Conservation (phyloP, 768 basidiomycete species). For the Porpolomopsis calyptriformis region DNA sequence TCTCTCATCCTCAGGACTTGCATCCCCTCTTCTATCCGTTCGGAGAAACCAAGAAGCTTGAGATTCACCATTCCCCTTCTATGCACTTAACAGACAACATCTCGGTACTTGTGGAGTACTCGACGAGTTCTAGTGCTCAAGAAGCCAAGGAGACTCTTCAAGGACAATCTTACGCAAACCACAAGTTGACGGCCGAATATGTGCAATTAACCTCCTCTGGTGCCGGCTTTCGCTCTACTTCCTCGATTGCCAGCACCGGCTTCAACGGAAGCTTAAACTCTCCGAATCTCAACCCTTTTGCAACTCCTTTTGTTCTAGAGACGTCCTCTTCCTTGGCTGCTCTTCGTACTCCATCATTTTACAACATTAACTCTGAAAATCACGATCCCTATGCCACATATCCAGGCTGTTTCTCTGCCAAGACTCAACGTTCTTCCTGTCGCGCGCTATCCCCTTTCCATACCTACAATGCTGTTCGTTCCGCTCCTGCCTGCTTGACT, state of each 20-base stretch:
- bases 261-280: background rate
- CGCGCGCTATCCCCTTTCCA: background rate
- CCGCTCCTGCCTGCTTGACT: background rate
- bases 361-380: background rate
- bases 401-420: background rate
- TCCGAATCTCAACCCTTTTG: slow-evolving; percentile 6
- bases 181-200: slow-evolving; percentile 27
- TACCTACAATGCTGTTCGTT: background rate
- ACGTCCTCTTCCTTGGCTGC: background rate
- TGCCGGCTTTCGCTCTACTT: background rate
- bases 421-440: background rate
- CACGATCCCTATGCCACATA: background rate
- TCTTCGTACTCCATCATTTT: background rate
- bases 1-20: slow-evolving; percentile 55
- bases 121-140: slow-evolving; percentile 39
- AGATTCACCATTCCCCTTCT: slow-evolving; percentile 32
- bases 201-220: slow-evolving; percentile 5
- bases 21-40: slow-evolving; percentile 68
- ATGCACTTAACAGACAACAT: slow-evolving; percentile 26
- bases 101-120: slow-evolving; percentile 57
- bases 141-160: slow-evolving; percentile 56
- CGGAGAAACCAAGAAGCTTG: slow-evolving; percentile 54
- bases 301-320: slow-evolving; percentile 1
- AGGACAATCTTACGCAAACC: slow-evolving; percentile 50
- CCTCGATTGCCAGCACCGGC: background rate